Percentiles rank a stretch among this genome's conserved stretches.
phyloP scores from a whole-genome alignment of 2,329 filamentous ascomycete species.

The Cadophora sp. region DNA sequence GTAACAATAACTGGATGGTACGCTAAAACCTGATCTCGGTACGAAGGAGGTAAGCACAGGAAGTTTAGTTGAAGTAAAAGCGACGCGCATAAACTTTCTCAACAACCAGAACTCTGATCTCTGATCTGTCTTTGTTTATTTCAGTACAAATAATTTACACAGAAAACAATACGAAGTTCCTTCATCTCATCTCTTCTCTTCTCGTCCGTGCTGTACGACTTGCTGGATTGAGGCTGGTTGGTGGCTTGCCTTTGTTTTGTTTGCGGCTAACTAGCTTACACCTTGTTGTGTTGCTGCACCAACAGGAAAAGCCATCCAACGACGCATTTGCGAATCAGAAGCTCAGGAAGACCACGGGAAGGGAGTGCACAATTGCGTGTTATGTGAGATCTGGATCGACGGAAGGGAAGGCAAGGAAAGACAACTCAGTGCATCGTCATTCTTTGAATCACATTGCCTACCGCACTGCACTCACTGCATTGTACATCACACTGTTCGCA shows the following conservation, averaged over 20 bases:
- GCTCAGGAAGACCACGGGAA: neutral
- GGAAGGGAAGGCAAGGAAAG: neutral
- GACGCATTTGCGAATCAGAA: slow-evolving; percentile 10
- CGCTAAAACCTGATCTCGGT: neutral
- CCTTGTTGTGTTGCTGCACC: slow-evolving; percentile 13
- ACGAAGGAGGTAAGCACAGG: neutral
- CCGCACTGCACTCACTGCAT: no score
- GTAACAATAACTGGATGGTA: neutral
- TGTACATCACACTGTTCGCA: no score
- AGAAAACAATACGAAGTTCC: neutral
- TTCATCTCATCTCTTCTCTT: neutral
- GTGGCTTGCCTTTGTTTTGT: neutral
- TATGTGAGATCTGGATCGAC: slow-evolving; percentile 6
- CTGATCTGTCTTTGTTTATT: neutral
- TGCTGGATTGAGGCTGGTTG: neutral
- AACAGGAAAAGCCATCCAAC: neutral
- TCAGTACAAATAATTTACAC: neutral
- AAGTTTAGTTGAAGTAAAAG: neutral
- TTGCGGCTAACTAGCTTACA: slow-evolving; percentile 1
- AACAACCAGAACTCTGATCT: no score
- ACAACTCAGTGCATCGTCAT: neutral
- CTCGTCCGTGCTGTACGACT: no score
- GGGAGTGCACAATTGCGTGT: slow-evolving; percentile 8
- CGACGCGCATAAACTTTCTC: neutral
- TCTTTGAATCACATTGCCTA: neutral